Conservation (phyloP, 345 rosid genomes). For the Brassica cretica region DNA sequence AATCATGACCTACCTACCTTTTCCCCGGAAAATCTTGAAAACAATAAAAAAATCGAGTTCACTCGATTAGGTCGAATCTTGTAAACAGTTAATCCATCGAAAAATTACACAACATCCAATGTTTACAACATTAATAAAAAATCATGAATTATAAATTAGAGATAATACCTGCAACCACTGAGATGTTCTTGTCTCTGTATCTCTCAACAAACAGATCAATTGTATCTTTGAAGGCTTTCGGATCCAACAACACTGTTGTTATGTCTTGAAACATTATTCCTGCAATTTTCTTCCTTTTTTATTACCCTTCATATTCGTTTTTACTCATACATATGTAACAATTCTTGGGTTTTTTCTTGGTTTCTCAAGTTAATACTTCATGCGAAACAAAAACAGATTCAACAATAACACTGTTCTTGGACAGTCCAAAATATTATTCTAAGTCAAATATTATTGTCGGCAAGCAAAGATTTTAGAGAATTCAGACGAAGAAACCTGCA, state of each 20-base stretch:
- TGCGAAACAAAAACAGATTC: background rate
- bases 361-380: background rate
- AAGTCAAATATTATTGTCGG: background rate
- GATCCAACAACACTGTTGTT: slow-evolving; percentile 85
- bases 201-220: slow-evolving; percentile 92
- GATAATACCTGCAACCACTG: slow-evolving; percentile 88
- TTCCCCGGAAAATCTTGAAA: slow-evolving; percentile 27
- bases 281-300: slow-evolving; percentile 28
- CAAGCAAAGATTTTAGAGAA: slow-evolving; percentile 6
- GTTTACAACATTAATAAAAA: background rate
- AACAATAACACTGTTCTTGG: background rate
- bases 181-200: slow-evolving; percentile 77
- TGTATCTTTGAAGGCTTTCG: slow-evolving; percentile 86
- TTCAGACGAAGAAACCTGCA: slow-evolving; percentile 14
- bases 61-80: slow-evolving; percentile 24
- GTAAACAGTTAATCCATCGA: slow-evolving; percentile 10
- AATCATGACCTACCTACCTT: slow-evolving; percentile 36
- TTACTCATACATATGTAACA: background rate
- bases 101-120: slow-evolving; percentile 14
- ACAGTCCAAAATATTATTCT: background rate
- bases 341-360: background rate
- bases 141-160: background rate
- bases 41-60: slow-evolving; percentile 20
- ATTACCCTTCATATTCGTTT: background rate
- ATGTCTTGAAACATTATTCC: slow-evolving; percentile 98